phyloP scores from a whole-genome alignment of 352 stramenopile species.

The Pythium vanterpoolii region DNA sequence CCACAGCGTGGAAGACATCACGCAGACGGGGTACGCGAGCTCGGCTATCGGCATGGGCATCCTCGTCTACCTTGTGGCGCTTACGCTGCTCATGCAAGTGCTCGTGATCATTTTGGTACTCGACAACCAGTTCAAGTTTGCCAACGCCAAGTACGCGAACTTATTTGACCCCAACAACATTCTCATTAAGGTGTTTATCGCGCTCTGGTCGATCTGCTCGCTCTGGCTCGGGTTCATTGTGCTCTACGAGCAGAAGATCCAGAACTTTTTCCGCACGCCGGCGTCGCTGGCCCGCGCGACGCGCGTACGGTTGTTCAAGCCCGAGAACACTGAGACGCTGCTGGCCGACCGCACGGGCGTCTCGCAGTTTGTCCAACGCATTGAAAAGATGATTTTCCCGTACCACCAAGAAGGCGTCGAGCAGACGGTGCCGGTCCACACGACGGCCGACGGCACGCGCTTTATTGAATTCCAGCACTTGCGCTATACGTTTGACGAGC shows the following conservation, averaged over 20 bases:
- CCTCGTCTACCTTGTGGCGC: slow-evolving; percentile 19
- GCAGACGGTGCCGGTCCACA: slow-evolving; percentile 26
- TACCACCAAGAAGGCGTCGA: slow-evolving; percentile 21
- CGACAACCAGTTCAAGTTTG: slow-evolving; percentile 25
- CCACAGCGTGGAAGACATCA: slow-evolving; percentile 25
- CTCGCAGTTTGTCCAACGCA: slow-evolving; percentile 22
- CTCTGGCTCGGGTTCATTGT: slow-evolving; percentile 29
- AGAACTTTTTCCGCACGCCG: slow-evolving; percentile 29
- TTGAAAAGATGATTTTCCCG: slow-evolving; percentile 26
- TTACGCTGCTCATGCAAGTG: slow-evolving; percentile 25
- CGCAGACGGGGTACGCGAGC: slow-evolving; percentile 20
- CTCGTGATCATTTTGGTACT: slow-evolving; percentile 25
- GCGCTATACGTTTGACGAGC: slow-evolving; percentile 28
- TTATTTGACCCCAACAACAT: slow-evolving; percentile 28
- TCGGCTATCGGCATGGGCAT: slow-evolving; percentile 11
- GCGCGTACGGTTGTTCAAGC: slow-evolving; percentile 28
- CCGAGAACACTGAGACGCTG: slow-evolving; percentile 23
- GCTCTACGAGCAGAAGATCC: slow-evolving; percentile 21
- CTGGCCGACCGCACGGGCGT: slow-evolving; percentile 24
- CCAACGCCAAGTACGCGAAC: slow-evolving; percentile 15
- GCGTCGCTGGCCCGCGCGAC: slow-evolving; percentile 9
- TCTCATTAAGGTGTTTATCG: slow-evolving; percentile 32
- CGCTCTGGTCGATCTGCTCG: slow-evolving; percentile 19
- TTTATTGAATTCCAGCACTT: slow-evolving; percentile 33
- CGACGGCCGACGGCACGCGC: slow-evolving; percentile 18